These are phyloP conservation scores for Pseudomonodictys pantanalensis DNA, from an alignment of 495 filamentous ascomycete species.

Conservation along the genomic window DNA sequence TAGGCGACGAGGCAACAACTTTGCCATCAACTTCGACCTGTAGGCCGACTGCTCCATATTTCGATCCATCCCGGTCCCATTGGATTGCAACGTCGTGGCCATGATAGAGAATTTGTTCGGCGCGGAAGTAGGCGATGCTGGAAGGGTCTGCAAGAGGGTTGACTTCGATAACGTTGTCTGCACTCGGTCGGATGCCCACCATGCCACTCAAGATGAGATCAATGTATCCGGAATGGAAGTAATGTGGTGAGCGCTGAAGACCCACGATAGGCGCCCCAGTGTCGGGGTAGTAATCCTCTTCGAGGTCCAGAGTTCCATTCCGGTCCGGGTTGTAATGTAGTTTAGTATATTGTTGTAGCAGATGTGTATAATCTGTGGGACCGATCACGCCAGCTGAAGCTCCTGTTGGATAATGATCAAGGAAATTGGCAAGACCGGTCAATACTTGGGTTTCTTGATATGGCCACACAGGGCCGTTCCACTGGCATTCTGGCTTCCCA, in stretches of 20 bases:
- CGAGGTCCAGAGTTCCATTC: not conserved
- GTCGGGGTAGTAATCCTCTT: constrained; percentile 8
- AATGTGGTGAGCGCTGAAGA: constrained; percentile 3
- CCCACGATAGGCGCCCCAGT: constrained; percentile 1
- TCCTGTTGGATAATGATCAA: not conserved
- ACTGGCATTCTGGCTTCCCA: constrained; percentile 7
- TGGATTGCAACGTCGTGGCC: constrained; percentile 4
- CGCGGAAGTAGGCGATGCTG: constrained; percentile 6
- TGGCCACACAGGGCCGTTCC: constrained; percentile 5
- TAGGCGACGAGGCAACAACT: not conserved
- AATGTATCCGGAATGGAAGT: constrained; percentile 1
- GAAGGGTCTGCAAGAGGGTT: constrained; percentile 6
- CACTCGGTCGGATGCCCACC: constrained; percentile 3
- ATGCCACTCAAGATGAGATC: not conserved
- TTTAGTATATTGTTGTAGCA: not conserved
- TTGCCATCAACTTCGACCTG: not conserved
- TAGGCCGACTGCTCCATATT: not conserved
- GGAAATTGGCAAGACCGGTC: not conserved
- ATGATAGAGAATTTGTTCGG: constrained; percentile 2
- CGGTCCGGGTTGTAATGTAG: constrained; percentile 4
- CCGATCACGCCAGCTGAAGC: not conserved
- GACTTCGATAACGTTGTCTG: constrained; percentile 4
- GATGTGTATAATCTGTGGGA: not conserved
- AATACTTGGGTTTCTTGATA: not conserved
- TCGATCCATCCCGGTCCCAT: not conserved